Conservation (phyloP, 139 green algal species). For the Chlorella sp. region DNA sequence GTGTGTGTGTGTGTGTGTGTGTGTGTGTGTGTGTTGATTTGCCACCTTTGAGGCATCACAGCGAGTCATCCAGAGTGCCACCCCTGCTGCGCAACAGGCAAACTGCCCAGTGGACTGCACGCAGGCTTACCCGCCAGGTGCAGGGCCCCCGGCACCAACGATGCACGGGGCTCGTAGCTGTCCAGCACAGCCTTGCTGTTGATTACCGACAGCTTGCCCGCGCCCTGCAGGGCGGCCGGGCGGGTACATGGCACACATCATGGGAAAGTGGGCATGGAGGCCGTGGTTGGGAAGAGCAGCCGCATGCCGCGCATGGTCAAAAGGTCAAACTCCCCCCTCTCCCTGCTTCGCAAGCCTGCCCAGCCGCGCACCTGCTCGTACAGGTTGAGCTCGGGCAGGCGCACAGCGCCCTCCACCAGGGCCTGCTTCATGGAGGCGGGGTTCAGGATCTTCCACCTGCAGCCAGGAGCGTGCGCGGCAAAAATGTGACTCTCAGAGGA, state of each 20-base stretch:
- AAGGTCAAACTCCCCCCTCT: too few species aligned
- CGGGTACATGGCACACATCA: not conserved
- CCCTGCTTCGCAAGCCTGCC: too few species aligned
- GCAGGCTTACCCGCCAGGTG: slow-evolving; percentile 74
- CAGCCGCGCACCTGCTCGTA: slow-evolving; percentile 84
- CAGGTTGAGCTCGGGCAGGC: slow-evolving; percentile 79
- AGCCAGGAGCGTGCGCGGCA: too few species aligned
- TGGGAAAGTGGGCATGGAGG: too few species aligned
- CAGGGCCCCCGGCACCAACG: slow-evolving; percentile 80
- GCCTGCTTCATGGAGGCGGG: slow-evolving; percentile 99
- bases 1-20: too few species aligned
- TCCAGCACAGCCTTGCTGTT: slow-evolving; percentile 68
- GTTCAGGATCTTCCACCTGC: slow-evolving; percentile 88
- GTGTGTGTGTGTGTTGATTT: too few species aligned
- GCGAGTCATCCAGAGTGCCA: too few species aligned
- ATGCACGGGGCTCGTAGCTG: slow-evolving; percentile 89
- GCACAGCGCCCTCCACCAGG: slow-evolving; percentile 91
- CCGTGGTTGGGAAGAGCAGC: too few species aligned
- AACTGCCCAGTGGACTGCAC: not conserved
- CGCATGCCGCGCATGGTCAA: too few species aligned
- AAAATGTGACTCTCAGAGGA: too few species aligned
- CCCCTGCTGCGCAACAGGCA: too few species aligned
- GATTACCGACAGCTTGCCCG: slow-evolving; percentile 78
- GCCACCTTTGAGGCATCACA: too few species aligned
- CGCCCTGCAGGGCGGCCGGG: slow-evolving; percentile 38